Evolutionary conservation across 192 early-diverging fungal species (phyloP).

Genomic region (Mortierella antarctica): DNA sequence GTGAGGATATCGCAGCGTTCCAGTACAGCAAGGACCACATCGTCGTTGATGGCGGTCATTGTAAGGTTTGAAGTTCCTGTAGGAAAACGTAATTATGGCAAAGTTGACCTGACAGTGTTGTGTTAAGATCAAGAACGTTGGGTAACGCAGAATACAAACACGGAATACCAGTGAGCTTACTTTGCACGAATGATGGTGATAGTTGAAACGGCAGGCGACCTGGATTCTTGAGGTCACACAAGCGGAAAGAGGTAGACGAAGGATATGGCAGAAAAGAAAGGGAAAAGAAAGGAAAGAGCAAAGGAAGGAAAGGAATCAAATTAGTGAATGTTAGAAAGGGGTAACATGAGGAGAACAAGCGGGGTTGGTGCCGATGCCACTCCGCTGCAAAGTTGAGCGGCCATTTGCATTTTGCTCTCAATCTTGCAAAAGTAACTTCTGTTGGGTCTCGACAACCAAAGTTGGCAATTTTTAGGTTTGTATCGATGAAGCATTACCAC

Average conservation of each 20-base stretch:
- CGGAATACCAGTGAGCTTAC: not conserved
- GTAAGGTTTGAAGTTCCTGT: too few relatives aligned
- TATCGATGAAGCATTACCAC: too few relatives aligned
- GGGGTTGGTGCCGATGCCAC: not conserved
- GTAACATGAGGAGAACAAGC: too few relatives aligned
- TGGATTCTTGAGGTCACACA: slow-evolving; percentile 1
- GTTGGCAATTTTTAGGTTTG: too few relatives aligned
- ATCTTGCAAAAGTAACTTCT: too few relatives aligned
- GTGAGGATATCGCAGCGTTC: slow-evolving; percentile 10
- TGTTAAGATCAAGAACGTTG: not conserved
- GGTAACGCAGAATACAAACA: not conserved
- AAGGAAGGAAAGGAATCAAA: too few relatives aligned
- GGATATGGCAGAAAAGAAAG: not conserved
- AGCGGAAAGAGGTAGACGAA: slow-evolving; percentile 5
- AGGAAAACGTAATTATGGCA: not conserved
- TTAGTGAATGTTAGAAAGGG: too few relatives aligned
- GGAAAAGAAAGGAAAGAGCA: too few relatives aligned
- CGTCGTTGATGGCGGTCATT: slow-evolving; percentile 4
- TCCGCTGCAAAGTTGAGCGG: too few relatives aligned
- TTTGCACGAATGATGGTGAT: not conserved
- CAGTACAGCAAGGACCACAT: slow-evolving; percentile 16
- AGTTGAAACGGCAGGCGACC: not conserved
- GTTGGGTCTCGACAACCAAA: too few relatives aligned
- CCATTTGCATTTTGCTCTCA: too few relatives aligned
- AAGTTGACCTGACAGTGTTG: too few relatives aligned